phyloP scores from a whole-genome alignment of 1,284 basidiomycete genomes.

The Ganoderma boninense region DNA sequence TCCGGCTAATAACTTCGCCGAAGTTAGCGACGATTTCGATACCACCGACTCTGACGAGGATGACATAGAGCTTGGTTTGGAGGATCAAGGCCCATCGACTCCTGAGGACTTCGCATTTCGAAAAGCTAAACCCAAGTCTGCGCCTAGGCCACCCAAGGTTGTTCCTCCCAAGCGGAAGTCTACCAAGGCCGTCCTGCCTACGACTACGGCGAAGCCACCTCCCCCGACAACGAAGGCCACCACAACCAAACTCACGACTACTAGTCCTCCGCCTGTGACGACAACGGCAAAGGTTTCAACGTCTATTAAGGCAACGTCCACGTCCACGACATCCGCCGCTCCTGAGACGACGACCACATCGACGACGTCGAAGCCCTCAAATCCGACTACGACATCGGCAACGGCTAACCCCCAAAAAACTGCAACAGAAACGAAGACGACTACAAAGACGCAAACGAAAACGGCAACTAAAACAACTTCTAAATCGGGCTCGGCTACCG shows the following conservation, averaged over 20 bases:
- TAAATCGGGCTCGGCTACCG: not conserved
- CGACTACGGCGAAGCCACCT: not conserved
- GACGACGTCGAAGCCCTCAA: not conserved
- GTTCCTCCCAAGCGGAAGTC: not conserved
- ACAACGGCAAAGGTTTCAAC: not conserved
- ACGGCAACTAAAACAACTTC: not conserved
- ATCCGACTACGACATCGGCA: not conserved
- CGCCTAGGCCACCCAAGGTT: not conserved
- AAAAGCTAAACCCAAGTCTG: not conserved
- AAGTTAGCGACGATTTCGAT: not conserved
- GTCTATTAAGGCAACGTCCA: not conserved
- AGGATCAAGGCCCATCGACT: not conserved
- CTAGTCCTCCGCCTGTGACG: not conserved
- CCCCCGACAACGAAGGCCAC: not conserved
- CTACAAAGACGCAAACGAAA: not conserved
- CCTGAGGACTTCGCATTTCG: not conserved
- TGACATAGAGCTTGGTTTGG: not conserved
- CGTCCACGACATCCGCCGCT: not conserved
- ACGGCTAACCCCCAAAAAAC: not conserved
- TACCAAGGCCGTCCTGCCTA: not conserved
- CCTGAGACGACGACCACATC: not conserved
- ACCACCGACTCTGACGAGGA: not conserved
- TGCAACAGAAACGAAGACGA: not conserved
- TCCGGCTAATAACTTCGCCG: not conserved
- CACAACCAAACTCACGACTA: not conserved